Evolutionary conservation across 2,329 filamentous ascomycete species (phyloP).

Genomic region (Trichoderma sp.): DNA sequence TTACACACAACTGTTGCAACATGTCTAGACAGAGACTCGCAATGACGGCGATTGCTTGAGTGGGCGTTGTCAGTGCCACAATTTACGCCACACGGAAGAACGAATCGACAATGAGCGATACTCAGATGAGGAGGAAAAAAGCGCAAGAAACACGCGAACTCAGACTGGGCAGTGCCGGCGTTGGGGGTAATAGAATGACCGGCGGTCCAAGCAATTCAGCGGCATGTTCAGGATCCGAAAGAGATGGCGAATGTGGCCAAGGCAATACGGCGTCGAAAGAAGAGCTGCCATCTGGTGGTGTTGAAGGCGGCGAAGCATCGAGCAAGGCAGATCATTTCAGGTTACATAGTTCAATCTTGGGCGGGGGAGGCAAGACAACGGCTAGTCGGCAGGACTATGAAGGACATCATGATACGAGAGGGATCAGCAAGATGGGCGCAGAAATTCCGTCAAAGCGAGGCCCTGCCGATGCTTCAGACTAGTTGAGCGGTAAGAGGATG

Average conservation of each 20-base stretch:
- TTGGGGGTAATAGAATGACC: constrained; percentile 31
- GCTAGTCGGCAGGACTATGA: not conserved
- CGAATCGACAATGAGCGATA: not conserved
- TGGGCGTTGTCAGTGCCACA: not conserved
- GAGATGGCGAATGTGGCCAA: not conserved
- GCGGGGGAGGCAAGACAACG: not conserved
- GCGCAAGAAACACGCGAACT: constrained; percentile 32
- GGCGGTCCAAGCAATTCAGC: constrained; percentile 32
- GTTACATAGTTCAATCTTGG: not conserved
- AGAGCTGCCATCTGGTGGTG: not conserved
- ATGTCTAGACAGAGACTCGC: not conserved
- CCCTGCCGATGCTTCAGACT: not conserved
- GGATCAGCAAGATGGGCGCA: not conserved
- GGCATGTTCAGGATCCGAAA: constrained; percentile 18
- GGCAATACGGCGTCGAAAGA: not conserved
- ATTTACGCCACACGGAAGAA: not conserved
- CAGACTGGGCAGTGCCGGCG: constrained; percentile 32
- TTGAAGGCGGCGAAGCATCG: not conserved
- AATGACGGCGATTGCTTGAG: not conserved
- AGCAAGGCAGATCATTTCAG: not conserved
- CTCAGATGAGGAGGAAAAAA: constrained; percentile 5
- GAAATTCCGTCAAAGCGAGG: not conserved
- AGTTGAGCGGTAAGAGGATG: not conserved
- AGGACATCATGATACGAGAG: not conserved
- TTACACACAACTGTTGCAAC: constrained; percentile 35